phyloP scores from a whole-genome alignment of 148 eudicot species.

The Mesembryanthemum crystallinum region DNA sequence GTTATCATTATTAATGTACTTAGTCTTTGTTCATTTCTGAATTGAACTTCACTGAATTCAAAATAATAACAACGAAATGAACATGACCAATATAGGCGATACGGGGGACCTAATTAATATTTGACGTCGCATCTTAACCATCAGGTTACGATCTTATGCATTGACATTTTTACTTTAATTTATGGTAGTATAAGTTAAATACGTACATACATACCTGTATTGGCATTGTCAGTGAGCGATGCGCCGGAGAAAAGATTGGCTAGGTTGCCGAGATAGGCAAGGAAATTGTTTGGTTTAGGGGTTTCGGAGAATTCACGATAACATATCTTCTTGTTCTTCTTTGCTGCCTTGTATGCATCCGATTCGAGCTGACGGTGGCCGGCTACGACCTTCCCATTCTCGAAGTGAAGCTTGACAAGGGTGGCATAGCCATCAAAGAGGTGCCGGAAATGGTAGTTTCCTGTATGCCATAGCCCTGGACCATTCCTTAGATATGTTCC shows the following conservation, averaged over 20 bases:
- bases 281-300: slow-evolving; percentile 60
- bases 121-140: too few species aligned
- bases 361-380: slow-evolving; percentile 91
- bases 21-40: too few species aligned
- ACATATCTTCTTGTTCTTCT: slow-evolving; percentile 48
- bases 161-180: too few species aligned
- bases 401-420: slow-evolving; percentile 76
- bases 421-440: slow-evolving; percentile 98
- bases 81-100: too few species aligned
- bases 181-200: too few species aligned
- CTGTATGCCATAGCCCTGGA: slow-evolving; percentile 89
- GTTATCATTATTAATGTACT: too few species aligned
- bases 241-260: slow-evolving; percentile 82
- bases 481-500: slow-evolving; percentile 91
- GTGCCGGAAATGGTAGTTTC: slow-evolving; percentile 86
- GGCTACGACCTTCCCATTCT: slow-evolving; percentile 50
- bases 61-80: too few species aligned
- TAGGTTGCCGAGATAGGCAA: slow-evolving; percentile 65
- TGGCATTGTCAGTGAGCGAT: slow-evolving; percentile 87
- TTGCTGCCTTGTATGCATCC: slow-evolving; percentile 81
- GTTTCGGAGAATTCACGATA: slow-evolving; percentile 91
- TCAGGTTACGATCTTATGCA: too few species aligned
- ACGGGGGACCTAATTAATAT: too few species aligned
- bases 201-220: slow-evolving; percentile 42
- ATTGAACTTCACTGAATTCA: too few species aligned